Base-by-base conservation (phyloP, 495 filamentous ascomycete genomes). In the Arthonia radiata region DNA sequence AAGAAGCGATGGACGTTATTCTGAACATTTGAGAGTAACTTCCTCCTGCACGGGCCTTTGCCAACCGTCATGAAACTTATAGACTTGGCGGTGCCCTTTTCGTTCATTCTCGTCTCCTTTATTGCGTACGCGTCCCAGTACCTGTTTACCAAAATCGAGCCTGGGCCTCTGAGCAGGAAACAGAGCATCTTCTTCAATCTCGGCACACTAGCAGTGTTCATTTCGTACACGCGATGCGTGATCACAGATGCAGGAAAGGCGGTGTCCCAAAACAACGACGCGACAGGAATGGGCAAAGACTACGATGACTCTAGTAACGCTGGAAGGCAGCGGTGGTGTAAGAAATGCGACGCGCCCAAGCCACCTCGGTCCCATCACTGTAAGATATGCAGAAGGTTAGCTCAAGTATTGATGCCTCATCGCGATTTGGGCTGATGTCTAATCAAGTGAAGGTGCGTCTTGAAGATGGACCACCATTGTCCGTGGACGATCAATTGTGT, bases 381-480 rank as follows among this genome's bases (percentile, higher is more conserved):
- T 55, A 74, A 72, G 36, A 66, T 61, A 25, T 97, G 86, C 50
- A 55, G 57, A 38, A 70, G 74, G 64, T 73, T 16, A 26, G 35
- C n/a, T 6, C 13, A 11, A 16, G 13, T 15, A 13, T 23, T 11
- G 15, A 24, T 5, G 19, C 23, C 9, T 12, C 22, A 22, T 30
- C 10, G 8, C 26, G 10, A 4, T 11, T 15, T 1, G 9, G 16
- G 4, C n/a, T n/a, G 8, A 40, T 2, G 26, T 37, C 23, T 12
- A 28, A 14, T 17, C 1, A 13, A 18, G 12, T 15, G 23, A 30
- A 79, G 71, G 45, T 97, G 86, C 48, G 71, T 94, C 32, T 75
- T 81, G 1, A 81, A 77, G 44, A 94, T 97, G 89, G 86, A 97
- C 54, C 86, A 97, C 48, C 86, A 97, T 51, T 97, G 86, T 41